Conservation (phyloP, 2,329 filamentous ascomycete genomes). For the Penicillium sp. region DNA sequence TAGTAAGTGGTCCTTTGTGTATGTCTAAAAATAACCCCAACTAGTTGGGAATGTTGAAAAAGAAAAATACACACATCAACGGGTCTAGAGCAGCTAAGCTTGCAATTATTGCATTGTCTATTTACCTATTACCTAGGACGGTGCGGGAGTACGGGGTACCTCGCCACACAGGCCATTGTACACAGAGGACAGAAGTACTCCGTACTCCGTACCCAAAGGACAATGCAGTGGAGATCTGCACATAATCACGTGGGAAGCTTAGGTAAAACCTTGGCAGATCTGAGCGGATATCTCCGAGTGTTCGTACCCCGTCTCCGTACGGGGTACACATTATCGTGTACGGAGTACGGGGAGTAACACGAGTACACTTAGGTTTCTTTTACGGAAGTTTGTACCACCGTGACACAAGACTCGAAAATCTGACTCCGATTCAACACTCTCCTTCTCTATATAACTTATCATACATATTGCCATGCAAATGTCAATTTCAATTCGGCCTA, state of each 20-base stretch:
- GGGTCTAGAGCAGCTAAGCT: neutral
- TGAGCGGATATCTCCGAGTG: too few relatives aligned
- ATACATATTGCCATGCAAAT: neutral
- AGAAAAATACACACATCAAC: neutral
- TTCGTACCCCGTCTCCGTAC: too few relatives aligned
- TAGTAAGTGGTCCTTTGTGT: conserved; percentile 1
- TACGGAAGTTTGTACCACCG: neutral
- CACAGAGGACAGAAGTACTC: too few relatives aligned
- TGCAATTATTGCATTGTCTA: neutral
- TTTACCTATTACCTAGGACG: neutral
- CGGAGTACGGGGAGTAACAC: neutral
- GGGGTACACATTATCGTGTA: neutral
- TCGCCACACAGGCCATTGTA: too few relatives aligned
- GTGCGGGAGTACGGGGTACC: too few relatives aligned
- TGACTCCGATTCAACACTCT: neutral
- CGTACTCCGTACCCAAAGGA: too few relatives aligned
- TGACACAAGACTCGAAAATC: conserved; percentile 17
- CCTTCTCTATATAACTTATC: neutral
- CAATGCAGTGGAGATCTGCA: too few relatives aligned
- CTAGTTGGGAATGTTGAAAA: neutral
- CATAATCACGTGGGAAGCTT: too few relatives aligned
- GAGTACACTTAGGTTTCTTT: neutral
- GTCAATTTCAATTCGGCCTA: conserved; percentile 6
- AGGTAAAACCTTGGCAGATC: too few relatives aligned
- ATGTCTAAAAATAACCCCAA: conserved; percentile 6